Percentiles rank a stretch among this genome's conserved stretches.
These are phyloP conservation scores for Butyriboletus loyo DNA, from an alignment of 768 basidiomycete species.

Conservation along the genomic window DNA sequence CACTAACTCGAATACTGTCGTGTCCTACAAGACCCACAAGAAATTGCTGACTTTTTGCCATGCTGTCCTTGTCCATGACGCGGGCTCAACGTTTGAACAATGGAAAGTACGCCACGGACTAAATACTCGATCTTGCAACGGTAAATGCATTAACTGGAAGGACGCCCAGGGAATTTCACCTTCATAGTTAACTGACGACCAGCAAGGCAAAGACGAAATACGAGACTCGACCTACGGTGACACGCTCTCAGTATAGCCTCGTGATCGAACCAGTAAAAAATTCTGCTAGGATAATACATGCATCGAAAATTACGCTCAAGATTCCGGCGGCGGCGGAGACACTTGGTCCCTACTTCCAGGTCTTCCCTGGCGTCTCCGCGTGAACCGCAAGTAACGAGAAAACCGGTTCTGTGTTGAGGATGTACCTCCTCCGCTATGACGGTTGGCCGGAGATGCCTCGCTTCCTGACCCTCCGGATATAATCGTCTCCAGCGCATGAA, in stretches of 20 bases:
- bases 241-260: neutral
- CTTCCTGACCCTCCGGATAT: conserved; percentile 35
- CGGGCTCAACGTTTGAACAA: neutral
- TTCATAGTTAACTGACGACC: too few species aligned
- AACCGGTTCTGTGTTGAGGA: conserved; percentile 41
- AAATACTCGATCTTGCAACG: neutral
- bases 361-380: conserved; percentile 46
- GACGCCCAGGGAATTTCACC: neutral
- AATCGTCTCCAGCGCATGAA: conserved; percentile 59
- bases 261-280: too few species aligned
- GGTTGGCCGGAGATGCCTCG: conserved; percentile 6
- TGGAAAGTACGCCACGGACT: neutral
- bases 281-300: neutral
- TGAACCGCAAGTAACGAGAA: conserved; percentile 57
- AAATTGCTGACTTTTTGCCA: neutral
- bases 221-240: neutral
- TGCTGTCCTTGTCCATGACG: neutral
- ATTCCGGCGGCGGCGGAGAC: conserved; percentile 10
- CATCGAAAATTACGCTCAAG: conserved; percentile 1
- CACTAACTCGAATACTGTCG: neutral
- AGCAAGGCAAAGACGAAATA: too few species aligned
- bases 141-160: neutral
- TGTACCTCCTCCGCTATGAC: conserved; percentile 14
- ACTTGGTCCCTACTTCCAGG: conserved; percentile 32
- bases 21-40: neutral